Evolutionary conservation across 257 asterid genomes (phyloP), one percentile per base, ranked within the genome.

Genomic region (Primulina eburnea): DNA sequence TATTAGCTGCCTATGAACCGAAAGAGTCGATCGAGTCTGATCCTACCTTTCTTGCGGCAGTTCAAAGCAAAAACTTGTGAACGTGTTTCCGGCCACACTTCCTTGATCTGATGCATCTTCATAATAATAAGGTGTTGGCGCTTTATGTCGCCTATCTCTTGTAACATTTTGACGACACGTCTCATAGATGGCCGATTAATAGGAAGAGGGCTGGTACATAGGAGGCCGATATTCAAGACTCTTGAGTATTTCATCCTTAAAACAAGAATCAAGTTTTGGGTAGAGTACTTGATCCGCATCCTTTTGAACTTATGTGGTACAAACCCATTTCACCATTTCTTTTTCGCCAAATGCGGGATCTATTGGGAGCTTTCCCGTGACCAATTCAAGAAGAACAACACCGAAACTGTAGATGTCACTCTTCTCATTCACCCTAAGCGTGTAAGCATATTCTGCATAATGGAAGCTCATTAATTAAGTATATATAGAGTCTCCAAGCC

Each of bases 371-470:
- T 80, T 83, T 26, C 99, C 97, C 0, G 92, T 93, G 1, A 90
- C 92, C 59, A 93, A 61, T 76, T 93, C 99, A 5, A 93, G 90
- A 18, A 90, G 79, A 16, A 93, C 96, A 0, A 93, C 90, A 0
- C 99, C 99, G 3, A 93, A 93, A 67, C 99, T 93, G 87, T 90
- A 93, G 20, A 81, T 90, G 59, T 93, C 99, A 30, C 99, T 93
- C 90, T 90, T 93, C 76, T 93, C 99, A 0, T 89, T 93, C 84
- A 93, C 99, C 16, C 97, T 78, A 4, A 93, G 88, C 17, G 99
- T 93, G 76, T 93, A 93, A 12, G 91, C 97, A 43, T 93, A 93
- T 73, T 93, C 97, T 93, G 91, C 76, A 77, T 26, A 71, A 14
- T n/a, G 21, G 55, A 43, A 58, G 60, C 47, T 61, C 55, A 40